Conservation (phyloP, 108 stramenopile species). For the Mediolabrus comicus region DNA sequence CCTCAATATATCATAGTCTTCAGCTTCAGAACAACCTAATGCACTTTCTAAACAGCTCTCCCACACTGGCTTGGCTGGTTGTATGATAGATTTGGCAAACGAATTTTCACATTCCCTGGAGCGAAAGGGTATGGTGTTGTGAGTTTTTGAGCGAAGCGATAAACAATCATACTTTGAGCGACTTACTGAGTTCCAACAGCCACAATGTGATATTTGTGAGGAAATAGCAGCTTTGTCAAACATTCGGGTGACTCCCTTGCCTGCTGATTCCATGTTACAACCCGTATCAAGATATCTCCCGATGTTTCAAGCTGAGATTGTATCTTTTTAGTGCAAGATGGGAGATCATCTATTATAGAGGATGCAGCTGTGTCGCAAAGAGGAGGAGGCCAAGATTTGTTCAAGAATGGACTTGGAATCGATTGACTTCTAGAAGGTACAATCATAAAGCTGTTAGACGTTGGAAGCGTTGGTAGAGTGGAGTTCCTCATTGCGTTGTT, state of each 20-base stretch:
- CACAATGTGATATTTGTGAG: conserved; percentile 38
- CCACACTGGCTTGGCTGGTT: conserved; percentile 49
- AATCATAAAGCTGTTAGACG: background rate
- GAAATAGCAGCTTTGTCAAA: conserved; percentile 32
- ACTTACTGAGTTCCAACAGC: conserved; percentile 54
- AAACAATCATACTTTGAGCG: no score
- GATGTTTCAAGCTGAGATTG: conserved; percentile 16
- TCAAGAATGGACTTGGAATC: conserved; percentile 7
- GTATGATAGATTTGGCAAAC: conserved; percentile 49
- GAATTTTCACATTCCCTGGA: conserved; percentile 64
- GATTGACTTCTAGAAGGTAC: conserved; percentile 1
- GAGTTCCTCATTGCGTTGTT: no score
- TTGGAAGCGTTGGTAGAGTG: no score
- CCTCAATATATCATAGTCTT: conserved; percentile 41
- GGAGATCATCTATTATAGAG: conserved; percentile 10
- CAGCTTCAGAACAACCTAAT: conserved; percentile 30
- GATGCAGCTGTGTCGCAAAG: conserved; percentile 21
- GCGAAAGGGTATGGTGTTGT: no score
- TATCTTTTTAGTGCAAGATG: conserved; percentile 27
- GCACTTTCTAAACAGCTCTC: conserved; percentile 23
- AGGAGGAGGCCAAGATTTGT: conserved; percentile 24
- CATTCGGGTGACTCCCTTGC: conserved; percentile 47
- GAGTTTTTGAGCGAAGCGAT: no score
- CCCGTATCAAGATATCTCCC: conserved; percentile 34
- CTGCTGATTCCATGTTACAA: conserved; percentile 53